Conservation (phyloP, 208 protist species). For the Trypanosoma scelopori region DNA sequence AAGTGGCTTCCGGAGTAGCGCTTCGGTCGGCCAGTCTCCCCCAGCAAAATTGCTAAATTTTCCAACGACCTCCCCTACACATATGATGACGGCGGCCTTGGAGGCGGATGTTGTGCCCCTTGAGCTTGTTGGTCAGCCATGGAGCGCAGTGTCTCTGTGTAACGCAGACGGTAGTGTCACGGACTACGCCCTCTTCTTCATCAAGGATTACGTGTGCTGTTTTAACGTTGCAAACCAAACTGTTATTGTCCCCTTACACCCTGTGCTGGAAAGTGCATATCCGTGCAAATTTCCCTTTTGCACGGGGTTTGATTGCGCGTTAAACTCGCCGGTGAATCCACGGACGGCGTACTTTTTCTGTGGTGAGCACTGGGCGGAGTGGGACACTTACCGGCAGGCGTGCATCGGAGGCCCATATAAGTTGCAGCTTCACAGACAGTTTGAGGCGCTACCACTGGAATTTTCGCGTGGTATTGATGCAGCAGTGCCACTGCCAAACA, state of each 20-base stretch:
- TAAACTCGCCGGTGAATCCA: slow-evolving; percentile 47
- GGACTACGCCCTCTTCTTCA: slow-evolving; percentile 32
- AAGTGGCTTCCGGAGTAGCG: not conserved
- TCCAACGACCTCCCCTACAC: not conserved
- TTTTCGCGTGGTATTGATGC: slow-evolving; percentile 45
- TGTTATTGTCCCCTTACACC: slow-evolving; percentile 20
- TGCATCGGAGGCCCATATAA: slow-evolving; percentile 40
- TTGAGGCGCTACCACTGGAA: slow-evolving; percentile 39
- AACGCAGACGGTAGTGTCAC: slow-evolving; percentile 23
- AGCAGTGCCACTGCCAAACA: slow-evolving; percentile 41
- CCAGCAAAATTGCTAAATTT: no score
- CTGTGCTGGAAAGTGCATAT: slow-evolving; percentile 12
- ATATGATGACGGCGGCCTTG: slow-evolving; percentile 13
- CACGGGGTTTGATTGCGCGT: slow-evolving; percentile 45
- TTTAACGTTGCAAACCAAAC: slow-evolving; percentile 28
- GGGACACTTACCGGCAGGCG: slow-evolving; percentile 39
- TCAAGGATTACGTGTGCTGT: slow-evolving; percentile 33
- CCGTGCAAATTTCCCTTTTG: slow-evolving; percentile 39
- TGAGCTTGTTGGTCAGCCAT: slow-evolving; percentile 30
- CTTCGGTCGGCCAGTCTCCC: not conserved
- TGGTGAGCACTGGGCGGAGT: slow-evolving; percentile 39
- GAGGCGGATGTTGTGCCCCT: slow-evolving; percentile 11
- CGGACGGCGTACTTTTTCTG: slow-evolving; percentile 48
- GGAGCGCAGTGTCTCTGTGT: slow-evolving; percentile 34
- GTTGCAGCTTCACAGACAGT: slow-evolving; percentile 28